Evolutionary conservation across 2,329 filamentous ascomycete species (phyloP).

Genomic region (Aspergillus candidus): DNA sequence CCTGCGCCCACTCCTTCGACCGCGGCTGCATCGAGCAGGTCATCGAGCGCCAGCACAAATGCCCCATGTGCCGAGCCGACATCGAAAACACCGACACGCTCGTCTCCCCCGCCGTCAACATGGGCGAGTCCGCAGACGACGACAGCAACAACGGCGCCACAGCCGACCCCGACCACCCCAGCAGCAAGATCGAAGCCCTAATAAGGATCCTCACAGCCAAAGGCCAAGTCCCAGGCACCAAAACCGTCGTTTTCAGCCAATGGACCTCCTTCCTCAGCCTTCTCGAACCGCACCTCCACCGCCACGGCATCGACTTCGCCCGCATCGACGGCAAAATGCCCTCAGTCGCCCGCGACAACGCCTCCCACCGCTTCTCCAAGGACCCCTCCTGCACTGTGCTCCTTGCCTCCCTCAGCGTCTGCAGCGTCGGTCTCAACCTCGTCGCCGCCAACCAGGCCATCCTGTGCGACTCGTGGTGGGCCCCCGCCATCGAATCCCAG

Average conservation of each 20-base stretch:
- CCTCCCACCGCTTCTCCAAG: constrained; percentile 61
- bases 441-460: constrained; percentile 82
- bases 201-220: constrained; percentile 68
- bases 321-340: constrained; percentile 79
- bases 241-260: constrained; percentile 76
- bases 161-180: constrained; percentile 60
- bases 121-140: constrained; percentile 44
- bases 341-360: constrained; percentile 61
- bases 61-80: constrained; percentile 73
- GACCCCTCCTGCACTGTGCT: constrained; percentile 66
- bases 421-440: constrained; percentile 79
- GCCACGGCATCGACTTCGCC: constrained; percentile 56
- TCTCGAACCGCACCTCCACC: constrained; percentile 61
- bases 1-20: constrained; percentile 78
- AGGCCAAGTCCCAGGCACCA: constrained; percentile 58
- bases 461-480: constrained; percentile 83
- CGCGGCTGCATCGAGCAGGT: constrained; percentile 65
- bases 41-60: constrained; percentile 69
- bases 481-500: constrained; percentile 86
- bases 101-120: constrained; percentile 59
- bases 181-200: constrained; percentile 76
- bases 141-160: constrained; percentile 15
- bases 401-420: constrained; percentile 75
- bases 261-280: constrained; percentile 75
- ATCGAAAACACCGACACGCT: constrained; percentile 57